Conservation (phyloP, 805 yeast genomes). For the Kodamaea sagamina region DNA sequence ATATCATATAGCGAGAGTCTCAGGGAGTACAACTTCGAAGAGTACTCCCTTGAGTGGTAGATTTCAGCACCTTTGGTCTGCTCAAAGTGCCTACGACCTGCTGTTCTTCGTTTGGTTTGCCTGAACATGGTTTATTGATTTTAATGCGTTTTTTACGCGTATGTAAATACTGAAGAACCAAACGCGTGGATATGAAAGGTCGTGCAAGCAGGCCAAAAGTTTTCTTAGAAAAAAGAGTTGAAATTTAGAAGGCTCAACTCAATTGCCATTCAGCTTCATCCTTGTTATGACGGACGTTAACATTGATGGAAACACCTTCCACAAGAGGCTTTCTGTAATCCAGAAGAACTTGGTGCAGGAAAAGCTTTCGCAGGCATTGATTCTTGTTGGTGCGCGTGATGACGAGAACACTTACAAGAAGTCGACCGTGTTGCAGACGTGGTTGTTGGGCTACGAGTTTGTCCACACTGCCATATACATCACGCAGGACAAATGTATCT, state of each 20-base stretch:
- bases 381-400: constrained; percentile 81
- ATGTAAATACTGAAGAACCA: neutral
- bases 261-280: constrained; percentile 2
- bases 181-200: neutral
- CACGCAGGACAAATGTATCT: constrained; percentile 55
- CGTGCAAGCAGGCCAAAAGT: neutral
- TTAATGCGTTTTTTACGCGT: constrained; percentile 4
- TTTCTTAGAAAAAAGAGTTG: neutral
- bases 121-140: constrained; percentile 54
- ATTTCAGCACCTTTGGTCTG: constrained; percentile 25
- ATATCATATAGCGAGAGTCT: constrained; percentile 71
- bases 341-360: constrained; percentile 36
- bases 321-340: constrained; percentile 48
- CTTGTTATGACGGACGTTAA: constrained; percentile 56
- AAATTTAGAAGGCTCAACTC: neutral
- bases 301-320: constrained; percentile 54
- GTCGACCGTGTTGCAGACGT: constrained; percentile 81
- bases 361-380: constrained; percentile 39
- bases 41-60: constrained; percentile 31
- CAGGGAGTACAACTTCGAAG: constrained; percentile 46
- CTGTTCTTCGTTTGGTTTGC: constrained; percentile 70
- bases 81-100: constrained; percentile 70
- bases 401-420: constrained; percentile 89
- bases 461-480: constrained; percentile 83
- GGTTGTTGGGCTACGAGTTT: constrained; percentile 94